Percentiles rank a stretch among this genome's conserved stretches.
Evolutionary conservation across 768 basidiomycete species (phyloP).

Genomic region (Chalciporus sphaerocephalus): DNA sequence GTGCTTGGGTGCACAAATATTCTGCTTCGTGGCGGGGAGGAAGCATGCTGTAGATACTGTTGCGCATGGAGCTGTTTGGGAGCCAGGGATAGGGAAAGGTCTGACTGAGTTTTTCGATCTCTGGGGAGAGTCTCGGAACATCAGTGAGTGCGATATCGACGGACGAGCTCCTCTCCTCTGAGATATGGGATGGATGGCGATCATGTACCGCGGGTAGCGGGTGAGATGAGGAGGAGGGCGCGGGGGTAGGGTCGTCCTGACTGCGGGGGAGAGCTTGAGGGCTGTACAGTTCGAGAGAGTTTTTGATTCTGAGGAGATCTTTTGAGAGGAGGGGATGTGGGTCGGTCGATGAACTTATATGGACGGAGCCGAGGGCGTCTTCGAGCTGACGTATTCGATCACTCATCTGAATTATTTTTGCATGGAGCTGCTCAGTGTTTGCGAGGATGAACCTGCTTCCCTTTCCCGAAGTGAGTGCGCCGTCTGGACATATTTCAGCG

Average conservation of each 20-base stretch:
- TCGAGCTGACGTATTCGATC: conserved; percentile 64
- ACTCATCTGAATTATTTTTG: conserved; percentile 56
- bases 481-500: conserved; percentile 58
- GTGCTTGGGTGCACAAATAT: conserved; percentile 58
- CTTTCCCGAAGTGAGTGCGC: conserved; percentile 57
- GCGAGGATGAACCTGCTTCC: conserved; percentile 69
- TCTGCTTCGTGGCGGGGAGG: conserved; percentile 57
- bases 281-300: conserved; percentile 60
- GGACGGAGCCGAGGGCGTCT: conserved; percentile 48
- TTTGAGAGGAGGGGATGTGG: conserved; percentile 54
- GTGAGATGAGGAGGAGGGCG: conserved; percentile 18
- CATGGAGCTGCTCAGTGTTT: conserved; percentile 62
- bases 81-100: conserved; percentile 70
- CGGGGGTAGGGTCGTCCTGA: conserved; percentile 11
- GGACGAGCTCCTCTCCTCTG: conserved; percentile 28
- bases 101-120: conserved; percentile 49
- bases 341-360: conserved; percentile 37
- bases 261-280: conserved; percentile 14
- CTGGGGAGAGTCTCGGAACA: conserved; percentile 24
- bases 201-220: conserved; percentile 3
- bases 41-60: conserved; percentile 59
- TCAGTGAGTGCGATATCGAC: conserved; percentile 20
- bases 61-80: conserved; percentile 57
- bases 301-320: conserved; percentile 61
- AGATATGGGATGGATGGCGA: conserved; percentile 15